Percentiles rank a stretch among this genome's conserved stretches.
Conservation (phyloP, 139 green algal species). For the Spirogloea muscicola region DNA sequence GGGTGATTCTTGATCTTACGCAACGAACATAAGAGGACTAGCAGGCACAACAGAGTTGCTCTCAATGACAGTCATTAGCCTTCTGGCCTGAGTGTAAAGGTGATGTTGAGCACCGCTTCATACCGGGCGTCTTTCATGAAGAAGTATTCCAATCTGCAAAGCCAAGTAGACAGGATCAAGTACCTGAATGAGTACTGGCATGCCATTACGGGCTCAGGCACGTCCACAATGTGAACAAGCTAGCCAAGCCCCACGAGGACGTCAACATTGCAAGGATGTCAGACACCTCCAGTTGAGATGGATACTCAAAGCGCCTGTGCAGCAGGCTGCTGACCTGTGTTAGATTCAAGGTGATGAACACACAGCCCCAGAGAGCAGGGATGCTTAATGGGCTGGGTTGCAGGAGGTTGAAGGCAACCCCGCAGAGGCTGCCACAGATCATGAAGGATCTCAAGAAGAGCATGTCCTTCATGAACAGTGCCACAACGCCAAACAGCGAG, state of each 20-base stretch:
- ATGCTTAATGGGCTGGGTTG: conserved; percentile 27
- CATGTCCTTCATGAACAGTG: conserved; percentile 43
- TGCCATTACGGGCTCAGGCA: too few species aligned
- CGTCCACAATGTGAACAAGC: background rate
- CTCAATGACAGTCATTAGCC: background rate
- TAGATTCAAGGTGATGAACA: conserved; percentile 31
- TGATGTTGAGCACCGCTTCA: background rate
- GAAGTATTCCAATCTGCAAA: conserved; percentile 23
- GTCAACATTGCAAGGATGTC: background rate
- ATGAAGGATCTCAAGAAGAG: conserved; percentile 28
- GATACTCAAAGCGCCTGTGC: background rate
- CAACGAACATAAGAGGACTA: too few species aligned
- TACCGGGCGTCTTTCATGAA: conserved; percentile 32
- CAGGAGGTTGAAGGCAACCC: conserved; percentile 29
- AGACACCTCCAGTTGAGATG: background rate
- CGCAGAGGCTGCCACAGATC: conserved; percentile 34
- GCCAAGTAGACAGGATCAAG: background rate
- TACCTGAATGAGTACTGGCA: too few species aligned
- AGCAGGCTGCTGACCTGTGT: conserved; percentile 7
- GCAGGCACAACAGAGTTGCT: too few species aligned
- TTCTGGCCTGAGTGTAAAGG: background rate
- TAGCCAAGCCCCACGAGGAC: background rate
- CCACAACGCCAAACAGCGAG: conserved; percentile 29
- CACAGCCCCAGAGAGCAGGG: conserved; percentile 25
- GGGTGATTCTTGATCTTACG: background rate